Percentiles rank a stretch among this genome's conserved stretches.
These are phyloP conservation scores for Vigna angularis DNA, from an alignment of 306 rosid species.

Conservation along the genomic window DNA sequence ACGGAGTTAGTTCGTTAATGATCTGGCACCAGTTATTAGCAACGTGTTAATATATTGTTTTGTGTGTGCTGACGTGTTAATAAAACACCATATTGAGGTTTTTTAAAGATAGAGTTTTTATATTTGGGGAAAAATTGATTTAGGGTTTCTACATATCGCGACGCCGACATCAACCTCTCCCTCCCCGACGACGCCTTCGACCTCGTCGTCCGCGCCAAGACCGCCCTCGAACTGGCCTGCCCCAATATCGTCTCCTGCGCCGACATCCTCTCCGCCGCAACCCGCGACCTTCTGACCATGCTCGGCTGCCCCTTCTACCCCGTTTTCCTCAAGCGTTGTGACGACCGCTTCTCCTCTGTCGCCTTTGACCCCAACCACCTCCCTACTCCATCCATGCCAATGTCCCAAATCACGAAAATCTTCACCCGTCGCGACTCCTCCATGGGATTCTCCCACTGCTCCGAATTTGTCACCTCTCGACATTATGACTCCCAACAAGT, in stretches of 20 bases:
- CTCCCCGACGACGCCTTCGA: conserved; percentile 77
- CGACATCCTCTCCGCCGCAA: conserved; percentile 61
- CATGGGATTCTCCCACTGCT: conserved; percentile 81
- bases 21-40: too few relatives aligned
- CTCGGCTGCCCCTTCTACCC: conserved; percentile 63
- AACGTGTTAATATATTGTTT: too few relatives aligned
- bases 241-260: conserved; percentile 70
- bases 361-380: conserved; percentile 52
- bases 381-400: conserved; percentile 66
- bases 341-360: conserved; percentile 53
- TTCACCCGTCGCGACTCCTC: conserved; percentile 70
- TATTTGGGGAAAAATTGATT: too few relatives aligned
- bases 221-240: conserved; percentile 62
- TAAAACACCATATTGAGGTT: too few relatives aligned
- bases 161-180: conserved; percentile 64
- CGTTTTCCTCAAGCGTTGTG: conserved; percentile 58
- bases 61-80: too few relatives aligned
- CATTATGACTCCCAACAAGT: conserved; percentile 84
- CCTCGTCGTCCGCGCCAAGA: conserved; percentile 63
- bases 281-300: conserved; percentile 63
- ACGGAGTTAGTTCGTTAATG: too few relatives aligned
- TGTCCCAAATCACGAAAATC: conserved; percentile 54
- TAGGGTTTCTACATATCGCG: conserved; percentile 34
- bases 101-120: too few relatives aligned
- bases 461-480: conserved; percentile 60